Conservation (phyloP, 805 yeast species). For the Zygotorulaspora danielsina region DNA sequence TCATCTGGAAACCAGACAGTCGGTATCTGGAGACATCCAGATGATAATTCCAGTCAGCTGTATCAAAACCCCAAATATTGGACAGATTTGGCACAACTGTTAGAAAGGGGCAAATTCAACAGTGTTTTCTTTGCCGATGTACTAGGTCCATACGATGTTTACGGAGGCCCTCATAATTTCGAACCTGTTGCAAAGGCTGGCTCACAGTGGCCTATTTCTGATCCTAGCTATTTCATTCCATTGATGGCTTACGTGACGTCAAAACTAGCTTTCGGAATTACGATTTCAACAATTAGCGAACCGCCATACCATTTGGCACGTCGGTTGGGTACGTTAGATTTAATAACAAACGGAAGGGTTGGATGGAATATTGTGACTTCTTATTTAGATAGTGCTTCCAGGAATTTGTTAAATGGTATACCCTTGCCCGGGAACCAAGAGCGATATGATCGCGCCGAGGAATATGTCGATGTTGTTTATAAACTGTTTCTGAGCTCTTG, state of each 20-base stretch:
- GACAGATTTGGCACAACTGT: slow-evolving; percentile 37
- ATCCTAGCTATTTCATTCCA: slow-evolving; percentile 39
- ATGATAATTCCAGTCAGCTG: slow-evolving; percentile 10
- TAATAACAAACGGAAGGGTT: slow-evolving; percentile 41
- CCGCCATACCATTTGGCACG: slow-evolving; percentile 42
- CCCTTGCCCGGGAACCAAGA: slow-evolving; percentile 39
- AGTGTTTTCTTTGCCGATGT: slow-evolving; percentile 41
- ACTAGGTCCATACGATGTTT: slow-evolving; percentile 41
- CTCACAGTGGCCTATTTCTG: slow-evolving; percentile 38
- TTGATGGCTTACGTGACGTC: slow-evolving; percentile 44
- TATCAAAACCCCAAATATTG: slow-evolving; percentile 36
- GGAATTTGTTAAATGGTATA: slow-evolving; percentile 39
- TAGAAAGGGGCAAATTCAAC: slow-evolving; percentile 39
- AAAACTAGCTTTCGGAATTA: slow-evolving; percentile 40
- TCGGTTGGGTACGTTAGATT: slow-evolving; percentile 44
- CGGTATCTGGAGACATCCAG: slow-evolving; percentile 19
- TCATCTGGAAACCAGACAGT: slow-evolving; percentile 23
- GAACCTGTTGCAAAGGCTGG: slow-evolving; percentile 37
- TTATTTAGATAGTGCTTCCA: slow-evolving; percentile 42
- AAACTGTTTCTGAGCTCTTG: slow-evolving; percentile 42
- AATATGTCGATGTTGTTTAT: slow-evolving; percentile 39
- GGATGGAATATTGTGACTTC: slow-evolving; percentile 49
- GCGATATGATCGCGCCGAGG: slow-evolving; percentile 41
- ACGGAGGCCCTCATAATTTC: slow-evolving; percentile 39
- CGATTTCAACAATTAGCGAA: slow-evolving; percentile 43